Evolutionary conservation across 2,329 filamentous ascomycete genomes (phyloP).

Genomic region (Aspergillus sp.): DNA sequence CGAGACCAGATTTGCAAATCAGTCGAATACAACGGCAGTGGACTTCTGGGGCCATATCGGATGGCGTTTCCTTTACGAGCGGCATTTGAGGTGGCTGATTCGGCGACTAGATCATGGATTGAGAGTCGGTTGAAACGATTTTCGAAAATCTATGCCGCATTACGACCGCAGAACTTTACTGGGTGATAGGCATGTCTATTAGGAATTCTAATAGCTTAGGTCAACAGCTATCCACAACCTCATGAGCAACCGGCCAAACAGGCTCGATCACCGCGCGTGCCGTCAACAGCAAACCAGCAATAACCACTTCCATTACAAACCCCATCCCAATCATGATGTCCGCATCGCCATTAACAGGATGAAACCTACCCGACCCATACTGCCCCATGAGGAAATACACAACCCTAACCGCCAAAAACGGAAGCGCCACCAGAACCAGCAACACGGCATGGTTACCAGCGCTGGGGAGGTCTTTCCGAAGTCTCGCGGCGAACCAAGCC

Average conservation of each 20-base stretch:
- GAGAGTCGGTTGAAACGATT: conserved; percentile 14
- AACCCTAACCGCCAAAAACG: conserved; percentile 18
- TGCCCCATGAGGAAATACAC: conserved; percentile 17
- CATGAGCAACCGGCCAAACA: conserved; percentile 4
- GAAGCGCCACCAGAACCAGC: conserved; percentile 12
- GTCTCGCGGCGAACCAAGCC: conserved; percentile 13
- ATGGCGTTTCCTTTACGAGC: conserved; percentile 22
- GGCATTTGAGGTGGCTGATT: conserved; percentile 20
- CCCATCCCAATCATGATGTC: conserved; percentile 17
- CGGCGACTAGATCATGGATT: conserved; percentile 20
- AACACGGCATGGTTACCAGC: conserved; percentile 13
- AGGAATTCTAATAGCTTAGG: too few species aligned
- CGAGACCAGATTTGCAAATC: conserved; percentile 27
- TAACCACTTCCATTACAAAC: conserved; percentile 21
- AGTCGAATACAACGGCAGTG: conserved; percentile 20
- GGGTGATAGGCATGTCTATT: not conserved
- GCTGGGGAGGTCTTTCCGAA: conserved; percentile 11
- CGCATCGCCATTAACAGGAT: conserved; percentile 9
- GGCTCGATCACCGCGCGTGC: conserved; percentile 19
- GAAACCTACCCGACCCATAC: conserved; percentile 14
- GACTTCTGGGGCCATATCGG: conserved; percentile 21
- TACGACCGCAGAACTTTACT: conserved; percentile 15
- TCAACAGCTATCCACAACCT: not conserved
- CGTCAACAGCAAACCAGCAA: conserved; percentile 12
- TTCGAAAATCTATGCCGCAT: conserved; percentile 19